These are phyloP conservation scores for Oryza nivara DNA, from an alignment of 176 grass and related monocot genomes.

Conservation along the genomic window DNA sequence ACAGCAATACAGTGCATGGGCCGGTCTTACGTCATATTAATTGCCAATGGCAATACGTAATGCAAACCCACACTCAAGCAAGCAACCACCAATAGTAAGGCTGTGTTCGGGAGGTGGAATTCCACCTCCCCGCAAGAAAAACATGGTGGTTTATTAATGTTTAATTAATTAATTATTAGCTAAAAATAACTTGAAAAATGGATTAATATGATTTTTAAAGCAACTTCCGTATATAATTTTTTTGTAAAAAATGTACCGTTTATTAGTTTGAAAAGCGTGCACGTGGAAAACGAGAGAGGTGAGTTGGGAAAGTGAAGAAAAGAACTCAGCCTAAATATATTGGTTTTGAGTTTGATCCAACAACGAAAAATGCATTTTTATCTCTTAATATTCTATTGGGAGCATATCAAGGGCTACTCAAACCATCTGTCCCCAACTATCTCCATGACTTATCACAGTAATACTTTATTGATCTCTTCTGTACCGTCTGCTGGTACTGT, in stretches of 20 bases:
- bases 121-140: no score
- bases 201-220: no score
- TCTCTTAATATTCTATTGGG: not conserved
- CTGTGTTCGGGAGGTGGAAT: no score
- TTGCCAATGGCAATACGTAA: not conserved
- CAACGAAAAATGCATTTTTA: not conserved
- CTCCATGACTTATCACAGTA: not conserved
- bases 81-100: not conserved
- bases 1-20: not conserved
- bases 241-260: no score
- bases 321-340: not conserved
- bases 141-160: no score
- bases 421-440: not conserved
- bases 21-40: not conserved
- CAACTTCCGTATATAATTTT: no score
- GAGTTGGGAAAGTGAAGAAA: no score
- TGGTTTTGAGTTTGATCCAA: not conserved
- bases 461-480: constrained; percentile 5
- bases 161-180: no score
- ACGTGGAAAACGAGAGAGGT: no score
- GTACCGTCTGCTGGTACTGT: not conserved
- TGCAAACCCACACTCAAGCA: not conserved
- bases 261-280: no score
- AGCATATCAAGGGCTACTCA: not conserved
- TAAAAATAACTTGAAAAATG: no score